Conservation (phyloP, 192 early-diverging fungal species). For the Pilaira anomala region DNA sequence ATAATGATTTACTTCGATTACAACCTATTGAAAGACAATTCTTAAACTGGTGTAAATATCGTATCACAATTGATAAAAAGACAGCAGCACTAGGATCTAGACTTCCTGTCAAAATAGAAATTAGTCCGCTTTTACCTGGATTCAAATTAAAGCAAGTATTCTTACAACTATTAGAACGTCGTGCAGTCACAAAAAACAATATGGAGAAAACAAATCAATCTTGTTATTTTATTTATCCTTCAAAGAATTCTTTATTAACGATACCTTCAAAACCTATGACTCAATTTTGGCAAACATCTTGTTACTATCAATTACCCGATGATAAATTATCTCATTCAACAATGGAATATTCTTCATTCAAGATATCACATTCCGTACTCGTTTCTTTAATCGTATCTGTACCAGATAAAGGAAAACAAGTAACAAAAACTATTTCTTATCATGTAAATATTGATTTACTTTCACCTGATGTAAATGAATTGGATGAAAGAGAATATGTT, state of each 20-base stretch:
- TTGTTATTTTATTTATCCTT: neutral
- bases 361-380: neutral
- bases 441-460: constrained; percentile 2
- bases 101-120: constrained; percentile 1
- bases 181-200: neutral
- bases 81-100: constrained; percentile 1
- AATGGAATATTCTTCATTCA: neutral
- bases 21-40: constrained; percentile 7
- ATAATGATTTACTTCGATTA: neutral
- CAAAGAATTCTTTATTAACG: neutral
- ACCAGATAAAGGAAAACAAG: constrained; percentile 1
- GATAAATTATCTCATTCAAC: constrained; percentile 9
- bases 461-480: neutral
- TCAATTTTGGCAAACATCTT: neutral
- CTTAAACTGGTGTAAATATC: constrained; percentile 17
- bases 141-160: constrained; percentile 12
- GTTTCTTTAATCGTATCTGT: constrained; percentile 1
- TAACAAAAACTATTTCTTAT: constrained; percentile 3
- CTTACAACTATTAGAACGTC: constrained; percentile 16
- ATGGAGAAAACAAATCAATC: neutral
- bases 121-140: neutral
- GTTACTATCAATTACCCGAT: constrained; percentile 1
- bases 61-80: constrained; percentile 4
- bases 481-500: neutral
- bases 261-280: neutral